phyloP scores from a whole-genome alignment of 352 stramenopile species.

The Phytophthora brassicae region DNA sequence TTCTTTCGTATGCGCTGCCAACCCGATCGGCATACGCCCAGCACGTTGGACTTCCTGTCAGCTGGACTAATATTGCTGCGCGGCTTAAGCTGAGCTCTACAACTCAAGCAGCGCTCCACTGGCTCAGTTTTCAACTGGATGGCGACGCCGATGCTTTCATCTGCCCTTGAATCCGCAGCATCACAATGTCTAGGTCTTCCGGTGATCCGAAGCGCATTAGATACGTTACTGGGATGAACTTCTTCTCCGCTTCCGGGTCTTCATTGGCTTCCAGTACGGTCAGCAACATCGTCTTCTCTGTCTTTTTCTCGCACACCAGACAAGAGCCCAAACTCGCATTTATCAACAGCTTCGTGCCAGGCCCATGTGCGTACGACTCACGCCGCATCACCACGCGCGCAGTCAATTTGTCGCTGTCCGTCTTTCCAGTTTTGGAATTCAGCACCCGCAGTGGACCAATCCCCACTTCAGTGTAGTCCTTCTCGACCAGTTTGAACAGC shows the following conservation, averaged over 20 bases:
- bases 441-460: conserved; percentile 73
- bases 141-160: conserved; percentile 29
- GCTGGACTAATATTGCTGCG: conserved; percentile 34
- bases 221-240: conserved; percentile 73
- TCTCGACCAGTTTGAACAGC: conserved; percentile 76
- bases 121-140: conserved; percentile 32
- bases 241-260: conserved; percentile 35
- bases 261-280: conserved; percentile 57
- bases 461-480: conserved; percentile 76
- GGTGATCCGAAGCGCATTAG: conserved; percentile 62
- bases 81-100: conserved; percentile 35
- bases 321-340: conserved; percentile 69
- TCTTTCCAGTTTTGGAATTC: conserved; percentile 42
- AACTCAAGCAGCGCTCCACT: conserved; percentile 22
- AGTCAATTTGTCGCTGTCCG: conserved; percentile 44
- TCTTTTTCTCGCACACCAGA: conserved; percentile 67
- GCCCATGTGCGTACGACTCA: conserved; percentile 71
- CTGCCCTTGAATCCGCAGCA: conserved; percentile 46
- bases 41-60: conserved; percentile 12
- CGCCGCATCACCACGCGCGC: conserved; percentile 78
- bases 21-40: conserved; percentile 21
- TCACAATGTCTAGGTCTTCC: conserved; percentile 60
- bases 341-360: conserved; percentile 76
- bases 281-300: conserved; percentile 75
- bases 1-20: conserved; percentile 12